Conservation (phyloP, 805 yeast species). For the Yarrowia osloensis region DNA sequence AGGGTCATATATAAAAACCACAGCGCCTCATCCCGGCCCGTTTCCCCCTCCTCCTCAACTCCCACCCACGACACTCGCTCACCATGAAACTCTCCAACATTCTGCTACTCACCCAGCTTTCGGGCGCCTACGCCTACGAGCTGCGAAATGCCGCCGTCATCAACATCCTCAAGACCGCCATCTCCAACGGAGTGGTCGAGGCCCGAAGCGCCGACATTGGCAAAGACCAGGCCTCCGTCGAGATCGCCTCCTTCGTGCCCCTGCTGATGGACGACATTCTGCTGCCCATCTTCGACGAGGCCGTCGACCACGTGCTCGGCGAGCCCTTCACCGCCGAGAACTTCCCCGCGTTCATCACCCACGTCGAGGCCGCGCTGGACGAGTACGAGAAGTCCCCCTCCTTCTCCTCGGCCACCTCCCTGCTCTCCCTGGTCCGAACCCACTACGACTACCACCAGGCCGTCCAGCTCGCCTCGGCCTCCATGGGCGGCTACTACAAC, state of each 20-base stretch:
- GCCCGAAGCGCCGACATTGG: not conserved
- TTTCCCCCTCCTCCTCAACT: not conserved
- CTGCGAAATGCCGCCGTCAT: not conserved
- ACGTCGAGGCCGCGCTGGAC: not conserved
- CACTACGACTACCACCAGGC: slow-evolving; percentile 22
- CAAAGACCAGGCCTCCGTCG: not conserved
- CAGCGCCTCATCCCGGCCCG: too few species aligned
- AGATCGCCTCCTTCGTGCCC: slow-evolving; percentile 4
- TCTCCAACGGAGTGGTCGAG: slow-evolving; percentile 13
- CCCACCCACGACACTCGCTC: not conserved
- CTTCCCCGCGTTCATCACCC: not conserved
- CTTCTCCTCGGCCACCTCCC: not conserved
- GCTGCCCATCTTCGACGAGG: not conserved
- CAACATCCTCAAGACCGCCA: slow-evolving; percentile 6
- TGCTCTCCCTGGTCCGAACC: slow-evolving; percentile 10
- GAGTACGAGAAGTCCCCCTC: not conserved
- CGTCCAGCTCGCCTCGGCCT: not conserved
- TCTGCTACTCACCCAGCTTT: not conserved
- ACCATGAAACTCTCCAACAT: slow-evolving; percentile 8
- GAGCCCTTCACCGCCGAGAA: not conserved
- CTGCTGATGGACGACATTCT: slow-evolving; percentile 10
- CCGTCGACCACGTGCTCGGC: not conserved
- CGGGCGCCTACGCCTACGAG: not conserved
- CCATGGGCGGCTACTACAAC: not conserved
- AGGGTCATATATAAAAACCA: not conserved